Evolutionary conservation across 2,329 filamentous ascomycete species (phyloP).

Genomic region (Fusarium sp.): DNA sequence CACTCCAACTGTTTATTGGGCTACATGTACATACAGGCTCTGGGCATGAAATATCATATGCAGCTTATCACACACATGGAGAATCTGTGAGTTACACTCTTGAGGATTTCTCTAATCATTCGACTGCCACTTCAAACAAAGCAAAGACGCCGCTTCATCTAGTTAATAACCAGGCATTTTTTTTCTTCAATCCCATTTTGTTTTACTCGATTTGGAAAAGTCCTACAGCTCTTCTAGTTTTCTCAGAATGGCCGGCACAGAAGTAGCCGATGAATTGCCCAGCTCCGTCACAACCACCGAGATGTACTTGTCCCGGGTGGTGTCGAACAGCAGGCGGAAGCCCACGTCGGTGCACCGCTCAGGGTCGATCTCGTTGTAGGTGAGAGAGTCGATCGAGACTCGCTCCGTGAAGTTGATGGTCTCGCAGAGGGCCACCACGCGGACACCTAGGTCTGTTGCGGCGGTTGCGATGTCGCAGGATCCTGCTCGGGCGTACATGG

Average conservation of each 20-base stretch:
- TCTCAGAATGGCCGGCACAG: slow-evolving; percentile 75
- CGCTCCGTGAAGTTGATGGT: slow-evolving; percentile 92
- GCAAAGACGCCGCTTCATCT: slow-evolving; percentile 31
- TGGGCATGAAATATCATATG: not conserved
- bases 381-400: slow-evolving; percentile 91
- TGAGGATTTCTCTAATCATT: slow-evolving; percentile 16
- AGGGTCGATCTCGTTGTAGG: slow-evolving; percentile 90
- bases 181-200: slow-evolving; percentile 20
- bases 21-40: not conserved
- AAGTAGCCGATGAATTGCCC: slow-evolving; percentile 86
- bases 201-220: slow-evolving; percentile 27
- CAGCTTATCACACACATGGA: not conserved
- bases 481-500: slow-evolving; percentile 88
- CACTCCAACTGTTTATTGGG: not conserved
- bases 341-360: slow-evolving; percentile 70
- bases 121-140: slow-evolving; percentile 20
- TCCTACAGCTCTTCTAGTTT: slow-evolving; percentile 68
- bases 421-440: slow-evolving; percentile 91
- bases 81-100: slow-evolving; percentile 17
- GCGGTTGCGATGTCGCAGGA: slow-evolving; percentile 89
- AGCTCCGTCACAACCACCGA: slow-evolving; percentile 92
- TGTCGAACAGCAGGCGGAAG: slow-evolving; percentile 85
- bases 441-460: slow-evolving; percentile 79
- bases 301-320: slow-evolving; percentile 88
- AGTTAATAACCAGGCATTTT: slow-evolving; percentile 9